A percentile compares a stretch with the other conserved stretches of the same genome.
These are phyloP conservation scores for Claviceps capensis DNA, from an alignment of 2,329 filamentous ascomycete species.

Conservation along the genomic window DNA sequence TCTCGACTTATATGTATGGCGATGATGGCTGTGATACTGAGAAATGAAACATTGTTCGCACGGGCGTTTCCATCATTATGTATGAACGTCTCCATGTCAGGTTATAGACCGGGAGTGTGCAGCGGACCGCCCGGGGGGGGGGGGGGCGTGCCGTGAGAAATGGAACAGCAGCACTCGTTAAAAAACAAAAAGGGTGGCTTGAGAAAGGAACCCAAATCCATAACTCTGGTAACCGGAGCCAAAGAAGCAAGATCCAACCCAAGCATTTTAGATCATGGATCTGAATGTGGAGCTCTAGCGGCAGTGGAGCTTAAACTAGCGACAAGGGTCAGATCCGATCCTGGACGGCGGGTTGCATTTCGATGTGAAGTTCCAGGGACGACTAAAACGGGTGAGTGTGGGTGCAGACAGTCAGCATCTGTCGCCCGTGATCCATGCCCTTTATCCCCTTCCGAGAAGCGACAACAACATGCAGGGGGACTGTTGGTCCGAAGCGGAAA, in stretches of 20 bases:
- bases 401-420: neutral
- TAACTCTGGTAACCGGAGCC: slow-evolving; percentile 15
- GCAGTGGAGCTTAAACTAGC: slow-evolving; percentile 9
- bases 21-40: neutral
- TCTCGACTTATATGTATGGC: neutral
- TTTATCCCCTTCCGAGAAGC: neutral
- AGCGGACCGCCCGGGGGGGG: neutral
- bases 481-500: too few relatives aligned
- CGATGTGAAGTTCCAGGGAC: neutral
- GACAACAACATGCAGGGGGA: neutral
- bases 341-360: slow-evolving; percentile 6
- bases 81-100: slow-evolving; percentile 2
- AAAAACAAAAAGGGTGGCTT: slow-evolving; percentile 13
- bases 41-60: neutral
- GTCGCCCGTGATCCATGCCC: neutral
- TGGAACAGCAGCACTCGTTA: slow-evolving; percentile 16
- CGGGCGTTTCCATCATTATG: slow-evolving; percentile 17
- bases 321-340: neutral
- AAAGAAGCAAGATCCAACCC: slow-evolving; percentile 19
- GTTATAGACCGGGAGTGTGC: neutral
- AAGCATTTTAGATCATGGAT: slow-evolving; percentile 16
- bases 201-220: slow-evolving; percentile 22
- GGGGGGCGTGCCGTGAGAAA: slow-evolving; percentile 14
- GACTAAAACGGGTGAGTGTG: neutral
- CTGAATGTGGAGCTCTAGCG: slow-evolving; percentile 22